Evolutionary conservation across 192 early-diverging fungal genomes (phyloP).

Genomic region (Glomus cerebriforme): DNA sequence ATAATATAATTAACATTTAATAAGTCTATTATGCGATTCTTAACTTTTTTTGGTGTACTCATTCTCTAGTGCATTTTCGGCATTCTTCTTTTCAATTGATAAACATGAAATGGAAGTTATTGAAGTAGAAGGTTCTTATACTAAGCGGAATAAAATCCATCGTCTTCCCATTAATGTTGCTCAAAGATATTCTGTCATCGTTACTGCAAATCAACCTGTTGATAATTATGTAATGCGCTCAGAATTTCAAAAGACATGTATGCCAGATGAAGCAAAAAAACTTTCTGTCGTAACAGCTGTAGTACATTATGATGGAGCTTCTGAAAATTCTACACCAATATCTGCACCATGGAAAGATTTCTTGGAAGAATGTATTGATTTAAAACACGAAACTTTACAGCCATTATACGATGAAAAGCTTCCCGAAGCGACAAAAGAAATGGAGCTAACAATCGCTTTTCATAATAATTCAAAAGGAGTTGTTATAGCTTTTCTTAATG

Average conservation of each 20-base stretch:
- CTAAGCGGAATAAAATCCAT: conserved; percentile 36
- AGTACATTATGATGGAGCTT: conserved; percentile 48
- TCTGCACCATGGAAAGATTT: conserved; percentile 31
- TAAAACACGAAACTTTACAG: conserved; percentile 33
- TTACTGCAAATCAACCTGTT: conserved; percentile 46
- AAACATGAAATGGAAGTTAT: conserved; percentile 68
- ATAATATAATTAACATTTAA: background rate
- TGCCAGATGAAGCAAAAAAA: conserved; percentile 32
- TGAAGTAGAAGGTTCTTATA: conserved; percentile 64
- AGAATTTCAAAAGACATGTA: conserved; percentile 41
- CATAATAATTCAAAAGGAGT: background rate
- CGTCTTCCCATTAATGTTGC: conserved; percentile 48
- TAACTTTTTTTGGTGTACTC: background rate
- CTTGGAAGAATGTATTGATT: conserved; percentile 36
- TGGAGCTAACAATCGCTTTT: background rate
- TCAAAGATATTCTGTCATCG: conserved; percentile 55
- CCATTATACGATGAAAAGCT: conserved; percentile 30
- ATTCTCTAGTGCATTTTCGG: conserved; percentile 52
- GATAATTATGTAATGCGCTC: conserved; percentile 51
- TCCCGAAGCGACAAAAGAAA: background rate
- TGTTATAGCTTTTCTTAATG: conserved; percentile 11
- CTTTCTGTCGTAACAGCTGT: conserved; percentile 39
- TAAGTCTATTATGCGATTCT: background rate
- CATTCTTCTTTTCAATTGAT: conserved; percentile 69
- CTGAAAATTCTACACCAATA: background rate